A percentile compares a stretch with the other conserved stretches of the same genome.
Evolutionary conservation across 306 rosid species (phyloP).

Genomic region (Medicago lupulina): DNA sequence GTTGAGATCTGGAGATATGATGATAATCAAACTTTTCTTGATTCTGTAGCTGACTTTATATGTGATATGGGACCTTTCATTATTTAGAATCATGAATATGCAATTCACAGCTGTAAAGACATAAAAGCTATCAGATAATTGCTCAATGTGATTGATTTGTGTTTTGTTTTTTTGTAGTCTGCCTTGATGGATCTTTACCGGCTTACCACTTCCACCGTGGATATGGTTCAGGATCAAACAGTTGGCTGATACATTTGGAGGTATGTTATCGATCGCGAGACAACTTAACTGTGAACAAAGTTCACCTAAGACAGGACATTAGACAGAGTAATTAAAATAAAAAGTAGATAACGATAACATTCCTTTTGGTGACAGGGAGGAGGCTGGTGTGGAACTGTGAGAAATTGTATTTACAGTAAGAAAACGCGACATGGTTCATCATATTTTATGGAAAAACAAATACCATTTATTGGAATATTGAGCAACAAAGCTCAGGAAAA

Average conservation of each 20-base stretch:
- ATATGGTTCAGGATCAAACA: conserved; percentile 59
- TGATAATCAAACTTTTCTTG: conserved; percentile 31
- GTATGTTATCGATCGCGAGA: conserved; percentile 27
- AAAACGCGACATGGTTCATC: conserved; percentile 90
- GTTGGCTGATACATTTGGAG: conserved; percentile 62
- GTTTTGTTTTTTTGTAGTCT: conserved; percentile 44
- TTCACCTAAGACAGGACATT: conserved; percentile 3
- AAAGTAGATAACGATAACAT: conserved; percentile 16
- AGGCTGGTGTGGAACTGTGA: conserved; percentile 83
- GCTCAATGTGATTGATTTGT: conserved; percentile 42
- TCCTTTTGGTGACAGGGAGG: conserved; percentile 67
- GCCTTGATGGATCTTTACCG: conserved; percentile 59
- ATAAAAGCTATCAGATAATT: conserved; percentile 24
- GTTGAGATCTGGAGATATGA: conserved; percentile 44
- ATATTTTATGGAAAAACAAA: conserved; percentile 69
- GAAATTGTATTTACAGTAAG: conserved; percentile 72
- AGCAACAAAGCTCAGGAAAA: conserved; percentile 77
- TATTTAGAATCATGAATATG: conserved; percentile 18
- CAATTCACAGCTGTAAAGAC: conserved; percentile 38
- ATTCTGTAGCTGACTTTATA: conserved; percentile 35
- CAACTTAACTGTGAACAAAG: conserved; percentile 12
- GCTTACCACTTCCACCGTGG: conserved; percentile 60
- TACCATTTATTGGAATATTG: conserved; percentile 80
- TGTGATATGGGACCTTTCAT: conserved; percentile 30
- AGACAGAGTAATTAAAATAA: conserved; percentile 7